phyloP scores from a whole-genome alignment of 1,139 yeast species.

The Starmera stellimalicola region DNA sequence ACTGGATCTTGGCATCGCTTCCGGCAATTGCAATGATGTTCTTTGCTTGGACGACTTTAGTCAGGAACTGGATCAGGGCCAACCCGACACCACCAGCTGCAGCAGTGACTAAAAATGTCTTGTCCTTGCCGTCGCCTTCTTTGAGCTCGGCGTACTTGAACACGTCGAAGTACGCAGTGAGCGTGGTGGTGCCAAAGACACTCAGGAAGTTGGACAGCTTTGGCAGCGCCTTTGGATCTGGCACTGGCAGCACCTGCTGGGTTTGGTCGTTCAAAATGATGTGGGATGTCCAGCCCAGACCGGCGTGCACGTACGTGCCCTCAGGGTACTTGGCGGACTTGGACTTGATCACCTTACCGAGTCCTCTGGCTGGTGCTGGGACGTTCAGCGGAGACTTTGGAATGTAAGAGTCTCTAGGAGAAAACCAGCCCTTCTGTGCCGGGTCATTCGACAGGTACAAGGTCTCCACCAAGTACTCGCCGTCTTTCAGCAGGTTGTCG shows the following conservation, averaged over 20 bases:
- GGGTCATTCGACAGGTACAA: slow-evolving; percentile 57
- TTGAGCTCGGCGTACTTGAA: slow-evolving; percentile 33
- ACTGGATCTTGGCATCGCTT: slow-evolving; percentile 44
- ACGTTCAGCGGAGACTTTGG: slow-evolving; percentile 39
- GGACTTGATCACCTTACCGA: slow-evolving; percentile 40
- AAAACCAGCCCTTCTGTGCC: slow-evolving; percentile 55
- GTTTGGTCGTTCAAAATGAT: slow-evolving; percentile 19
- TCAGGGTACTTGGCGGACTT: slow-evolving; percentile 26
- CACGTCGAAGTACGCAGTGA: slow-evolving; percentile 57
- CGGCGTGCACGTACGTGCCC: slow-evolving; percentile 36
- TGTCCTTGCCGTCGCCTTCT: slow-evolving; percentile 25
- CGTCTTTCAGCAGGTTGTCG: slow-evolving; percentile 24
- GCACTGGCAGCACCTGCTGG: slow-evolving; percentile 6
- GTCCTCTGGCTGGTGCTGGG: slow-evolving; percentile 39
- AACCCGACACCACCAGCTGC: slow-evolving; percentile 70
- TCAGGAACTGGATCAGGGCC: slow-evolving; percentile 50
- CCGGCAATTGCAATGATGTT: slow-evolving; percentile 62
- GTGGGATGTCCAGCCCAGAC: slow-evolving; percentile 35
- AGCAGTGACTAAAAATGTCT: slow-evolving; percentile 46
- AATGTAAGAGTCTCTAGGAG: slow-evolving; percentile 35
- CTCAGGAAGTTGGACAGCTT: slow-evolving; percentile 35
- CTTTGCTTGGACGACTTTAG: slow-evolving; percentile 41
- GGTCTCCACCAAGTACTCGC: slow-evolving; percentile 38
- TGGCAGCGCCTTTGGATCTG: slow-evolving; percentile 24
- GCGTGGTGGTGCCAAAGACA: slow-evolving; percentile 46